Percentiles rank a stretch among this genome's conserved stretches.
phyloP scores from a whole-genome alignment of 2,329 filamentous ascomycete species.

The Curvularia sp. region DNA sequence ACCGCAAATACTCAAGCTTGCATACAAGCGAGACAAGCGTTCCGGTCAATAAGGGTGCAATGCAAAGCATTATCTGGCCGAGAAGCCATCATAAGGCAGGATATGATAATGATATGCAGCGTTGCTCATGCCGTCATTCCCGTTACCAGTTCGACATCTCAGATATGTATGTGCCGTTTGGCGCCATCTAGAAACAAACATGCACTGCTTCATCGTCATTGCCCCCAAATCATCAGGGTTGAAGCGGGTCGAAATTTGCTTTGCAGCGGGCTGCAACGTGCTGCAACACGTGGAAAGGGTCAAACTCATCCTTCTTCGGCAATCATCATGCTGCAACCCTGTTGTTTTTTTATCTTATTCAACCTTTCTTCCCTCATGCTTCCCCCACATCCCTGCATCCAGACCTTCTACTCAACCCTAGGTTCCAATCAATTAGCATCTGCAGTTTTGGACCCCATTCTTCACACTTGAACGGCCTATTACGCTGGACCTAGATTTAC shows the following conservation, averaged over 20 bases:
- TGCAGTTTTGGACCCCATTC: neutral
- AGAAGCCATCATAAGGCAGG: neutral
- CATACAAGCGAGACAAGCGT: conserved; percentile 8
- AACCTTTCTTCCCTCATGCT: neutral
- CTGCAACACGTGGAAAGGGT: conserved; percentile 5
- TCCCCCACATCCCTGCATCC: neutral
- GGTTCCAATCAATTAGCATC: neutral
- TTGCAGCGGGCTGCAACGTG: conserved; percentile 3
- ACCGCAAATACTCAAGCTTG: neutral
- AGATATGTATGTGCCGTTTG: neutral
- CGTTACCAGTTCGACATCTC: neutral
- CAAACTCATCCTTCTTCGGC: neutral
- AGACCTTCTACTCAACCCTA: neutral
- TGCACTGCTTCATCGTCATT: neutral
- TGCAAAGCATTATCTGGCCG: neutral
- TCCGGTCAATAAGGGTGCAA: neutral
- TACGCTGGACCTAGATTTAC: neutral
- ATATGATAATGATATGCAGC: neutral
- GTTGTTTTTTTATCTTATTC: neutral
- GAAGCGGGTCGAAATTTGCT: neutral
- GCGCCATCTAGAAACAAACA: neutral
- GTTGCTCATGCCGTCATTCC: neutral
- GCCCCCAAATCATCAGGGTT: neutral
- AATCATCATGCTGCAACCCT: neutral
- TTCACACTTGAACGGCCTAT: neutral